Percentiles rank a stretch among this genome's conserved stretches.
These are phyloP conservation scores for Fusarium sp. DNA, from an alignment of 2,329 filamentous ascomycete species.

Conservation along the genomic window DNA sequence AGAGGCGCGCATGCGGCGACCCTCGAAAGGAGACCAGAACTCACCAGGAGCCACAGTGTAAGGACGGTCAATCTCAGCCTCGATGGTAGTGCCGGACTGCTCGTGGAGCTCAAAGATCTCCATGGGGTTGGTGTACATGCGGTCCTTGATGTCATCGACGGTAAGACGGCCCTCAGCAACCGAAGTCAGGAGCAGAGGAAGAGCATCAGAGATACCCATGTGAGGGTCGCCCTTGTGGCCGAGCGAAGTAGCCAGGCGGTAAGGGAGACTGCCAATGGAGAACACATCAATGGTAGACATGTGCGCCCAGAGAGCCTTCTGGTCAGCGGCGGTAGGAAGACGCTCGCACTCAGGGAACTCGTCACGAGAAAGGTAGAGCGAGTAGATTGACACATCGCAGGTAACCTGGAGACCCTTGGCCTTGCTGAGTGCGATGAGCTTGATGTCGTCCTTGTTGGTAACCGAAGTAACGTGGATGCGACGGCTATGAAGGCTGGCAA, in stretches of 20 bases:
- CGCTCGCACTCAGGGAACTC: slow-evolving; percentile 77
- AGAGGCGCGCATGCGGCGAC: slow-evolving; percentile 75
- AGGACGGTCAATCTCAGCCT: slow-evolving; percentile 81
- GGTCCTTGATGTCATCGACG: slow-evolving; percentile 77
- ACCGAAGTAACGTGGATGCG: slow-evolving; percentile 85
- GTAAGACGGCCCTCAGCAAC: slow-evolving; percentile 80
- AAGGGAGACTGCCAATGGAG: slow-evolving; percentile 82
- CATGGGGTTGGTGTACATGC: slow-evolving; percentile 83
- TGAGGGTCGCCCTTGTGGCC: slow-evolving; percentile 68
- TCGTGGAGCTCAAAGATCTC: slow-evolving; percentile 87
- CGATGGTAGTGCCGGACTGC: slow-evolving; percentile 78
- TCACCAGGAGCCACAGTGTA: slow-evolving; percentile 66
- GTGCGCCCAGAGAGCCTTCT: slow-evolving; percentile 80
- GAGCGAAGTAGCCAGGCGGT: slow-evolving; percentile 74
- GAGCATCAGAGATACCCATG: slow-evolving; percentile 78
- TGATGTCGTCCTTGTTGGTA: slow-evolving; percentile 83
- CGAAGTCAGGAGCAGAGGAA: slow-evolving; percentile 81
- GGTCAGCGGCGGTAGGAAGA: slow-evolving; percentile 76
- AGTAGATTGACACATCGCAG: slow-evolving; percentile 85
- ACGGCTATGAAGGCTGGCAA: slow-evolving; percentile 82
- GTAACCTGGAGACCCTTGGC: slow-evolving; percentile 85
- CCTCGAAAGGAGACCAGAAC: slow-evolving; percentile 80
- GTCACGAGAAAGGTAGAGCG: slow-evolving; percentile 78
- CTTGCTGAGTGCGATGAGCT: slow-evolving; percentile 81
- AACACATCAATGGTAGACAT: slow-evolving; percentile 82